These are phyloP conservation scores for Catharanthus roseus DNA, from an alignment of 257 asterid genomes.

Conservation along the genomic window DNA sequence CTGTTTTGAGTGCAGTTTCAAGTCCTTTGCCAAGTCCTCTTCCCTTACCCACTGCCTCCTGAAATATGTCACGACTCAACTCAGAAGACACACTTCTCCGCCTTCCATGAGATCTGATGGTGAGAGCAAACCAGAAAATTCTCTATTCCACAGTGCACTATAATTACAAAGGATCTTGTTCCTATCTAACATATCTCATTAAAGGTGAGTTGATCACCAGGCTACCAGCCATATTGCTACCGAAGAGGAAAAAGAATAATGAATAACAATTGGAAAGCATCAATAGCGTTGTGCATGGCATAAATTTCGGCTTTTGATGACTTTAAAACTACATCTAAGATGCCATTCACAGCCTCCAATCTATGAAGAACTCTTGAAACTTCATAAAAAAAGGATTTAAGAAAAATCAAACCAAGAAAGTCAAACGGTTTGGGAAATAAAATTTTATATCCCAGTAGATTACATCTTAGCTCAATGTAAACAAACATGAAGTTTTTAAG, in stretches of 20 bases:
- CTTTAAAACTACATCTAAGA: neutral
- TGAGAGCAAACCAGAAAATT: neutral
- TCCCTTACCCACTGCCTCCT: conserved; percentile 97
- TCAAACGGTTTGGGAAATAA: neutral
- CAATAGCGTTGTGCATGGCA: neutral
- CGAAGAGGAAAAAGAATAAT: neutral
- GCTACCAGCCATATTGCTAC: neutral
- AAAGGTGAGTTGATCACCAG: neutral
- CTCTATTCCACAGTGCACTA: neutral
- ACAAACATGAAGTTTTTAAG: neutral
- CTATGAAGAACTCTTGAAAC: neutral
- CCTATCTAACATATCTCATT: neutral
- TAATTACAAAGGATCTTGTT: neutral
- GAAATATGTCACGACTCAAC: too few species aligned
- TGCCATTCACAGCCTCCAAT: neutral
- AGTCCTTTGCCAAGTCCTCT: conserved; percentile 95
- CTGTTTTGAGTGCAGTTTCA: conserved; percentile 95
- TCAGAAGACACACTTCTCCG: neutral
- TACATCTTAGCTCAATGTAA: neutral
- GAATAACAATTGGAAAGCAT: neutral
- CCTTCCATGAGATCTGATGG: neutral
- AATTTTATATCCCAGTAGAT: neutral
- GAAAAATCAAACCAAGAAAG: neutral
- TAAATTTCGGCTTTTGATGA: neutral
- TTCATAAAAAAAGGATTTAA: neutral